Percentiles rank a stretch among this genome's conserved stretches.
Evolutionary conservation across 345 rosid genomes (phyloP).

Genomic region (Boechera retrofracta): DNA sequence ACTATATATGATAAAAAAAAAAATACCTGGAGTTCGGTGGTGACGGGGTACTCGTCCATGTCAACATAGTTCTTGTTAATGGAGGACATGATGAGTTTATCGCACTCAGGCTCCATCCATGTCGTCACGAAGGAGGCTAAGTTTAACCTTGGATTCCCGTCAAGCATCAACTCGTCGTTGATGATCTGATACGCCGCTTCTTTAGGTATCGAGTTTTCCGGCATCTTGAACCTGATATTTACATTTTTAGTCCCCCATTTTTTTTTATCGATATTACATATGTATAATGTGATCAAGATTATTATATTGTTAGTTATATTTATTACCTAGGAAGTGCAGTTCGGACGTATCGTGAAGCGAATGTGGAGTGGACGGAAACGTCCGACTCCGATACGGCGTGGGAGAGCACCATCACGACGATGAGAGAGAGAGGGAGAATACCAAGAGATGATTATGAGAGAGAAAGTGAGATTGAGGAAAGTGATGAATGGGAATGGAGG

Average conservation of each 20-base stretch:
- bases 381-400: constrained; percentile 59
- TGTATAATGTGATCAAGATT: background rate
- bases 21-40: constrained; percentile 88
- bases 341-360: constrained; percentile 84
- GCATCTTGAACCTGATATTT: constrained; percentile 65
- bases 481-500: constrained; percentile 15
- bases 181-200: constrained; percentile 96
- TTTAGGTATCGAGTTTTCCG: constrained; percentile 85
- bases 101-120: constrained; percentile 98
- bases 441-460: background rate
- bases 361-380: constrained; percentile 74
- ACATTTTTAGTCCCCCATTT: background rate
- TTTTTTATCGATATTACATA: background rate
- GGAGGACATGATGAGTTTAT: constrained; percentile 84
- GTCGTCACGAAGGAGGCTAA: constrained; percentile 93
- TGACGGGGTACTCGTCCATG: constrained; percentile 96
- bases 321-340: constrained; percentile 68
- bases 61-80: constrained; percentile 93
- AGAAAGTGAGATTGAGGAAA: constrained; percentile 7
- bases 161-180: constrained; percentile 83
- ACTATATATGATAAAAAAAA: background rate
- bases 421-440: constrained; percentile 6
- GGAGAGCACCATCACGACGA: constrained; percentile 63
- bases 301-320: background rate
- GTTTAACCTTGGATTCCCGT: constrained; percentile 86